These are phyloP conservation scores for Silene coronaria DNA, from an alignment of 179 eudicot genomes.

Conservation along the genomic window DNA sequence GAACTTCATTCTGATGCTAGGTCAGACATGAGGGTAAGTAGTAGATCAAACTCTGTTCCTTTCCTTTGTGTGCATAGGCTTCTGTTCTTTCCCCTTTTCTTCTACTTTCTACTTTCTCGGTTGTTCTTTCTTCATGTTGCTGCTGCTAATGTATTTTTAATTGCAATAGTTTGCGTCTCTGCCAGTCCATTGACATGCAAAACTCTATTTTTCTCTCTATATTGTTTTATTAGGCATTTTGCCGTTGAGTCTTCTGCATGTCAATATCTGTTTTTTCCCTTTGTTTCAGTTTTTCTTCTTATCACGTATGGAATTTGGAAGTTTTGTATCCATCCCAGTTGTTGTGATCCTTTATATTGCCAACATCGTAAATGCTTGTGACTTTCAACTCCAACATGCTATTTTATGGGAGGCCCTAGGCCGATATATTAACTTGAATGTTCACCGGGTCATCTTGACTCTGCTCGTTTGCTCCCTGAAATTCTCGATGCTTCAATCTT, in stretches of 20 bases:
- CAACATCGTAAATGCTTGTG: background rate
- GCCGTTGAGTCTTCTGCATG: background rate
- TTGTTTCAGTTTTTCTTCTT: background rate
- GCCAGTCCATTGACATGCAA: background rate
- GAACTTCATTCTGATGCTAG: constrained; percentile 63
- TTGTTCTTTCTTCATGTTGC: background rate
- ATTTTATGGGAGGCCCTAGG: constrained; percentile 4
- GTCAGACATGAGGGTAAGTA: constrained; percentile 75
- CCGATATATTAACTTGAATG: background rate
- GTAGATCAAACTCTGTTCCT: constrained; percentile 6
- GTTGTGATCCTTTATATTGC: background rate
- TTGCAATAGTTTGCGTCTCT: background rate
- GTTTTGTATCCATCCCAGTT: background rate
- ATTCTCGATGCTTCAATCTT: background rate
- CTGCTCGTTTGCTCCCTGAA: background rate
- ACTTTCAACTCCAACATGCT: constrained; percentile 6
- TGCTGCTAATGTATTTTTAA: background rate
- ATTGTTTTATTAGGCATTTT: background rate
- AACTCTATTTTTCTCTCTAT: background rate
- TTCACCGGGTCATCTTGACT: constrained; percentile 4
- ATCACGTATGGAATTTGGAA: background rate
- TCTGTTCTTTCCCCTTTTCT: background rate
- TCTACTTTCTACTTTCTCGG: background rate
- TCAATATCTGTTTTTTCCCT: background rate
- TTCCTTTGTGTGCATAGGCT: background rate